Conservation (phyloP, 352 stramenopile genomes). For the Phytophthora citricola region DNA sequence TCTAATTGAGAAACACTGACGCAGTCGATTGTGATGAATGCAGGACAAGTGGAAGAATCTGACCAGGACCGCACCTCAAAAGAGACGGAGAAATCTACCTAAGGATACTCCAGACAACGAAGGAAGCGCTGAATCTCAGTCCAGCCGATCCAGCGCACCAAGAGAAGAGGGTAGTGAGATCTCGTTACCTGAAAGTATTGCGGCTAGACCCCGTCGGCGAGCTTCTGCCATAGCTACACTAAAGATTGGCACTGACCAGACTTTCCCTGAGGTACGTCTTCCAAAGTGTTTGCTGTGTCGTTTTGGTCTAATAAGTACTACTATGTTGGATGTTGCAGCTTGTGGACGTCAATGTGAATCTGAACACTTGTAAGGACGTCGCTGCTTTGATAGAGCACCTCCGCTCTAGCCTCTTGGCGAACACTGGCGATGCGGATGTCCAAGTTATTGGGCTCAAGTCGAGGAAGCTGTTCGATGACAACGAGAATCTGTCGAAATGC, state of each 20-base stretch:
- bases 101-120: neutral
- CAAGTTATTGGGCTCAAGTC: slow-evolving; percentile 32
- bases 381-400: slow-evolving; percentile 26
- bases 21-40: neutral
- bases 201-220: neutral
- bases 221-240: slow-evolving; percentile 17
- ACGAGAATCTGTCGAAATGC: slow-evolving; percentile 27
- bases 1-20: neutral
- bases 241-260: slow-evolving; percentile 36
- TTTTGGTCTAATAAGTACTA: neutral
- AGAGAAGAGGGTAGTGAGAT: slow-evolving; percentile 1
- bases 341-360: slow-evolving; percentile 17
- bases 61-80: slow-evolving; percentile 1
- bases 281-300: too few relatives aligned
- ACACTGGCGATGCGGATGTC: slow-evolving; percentile 10
- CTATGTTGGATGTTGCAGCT: slow-evolving; percentile 21
- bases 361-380: slow-evolving; percentile 29
- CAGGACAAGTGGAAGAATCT: slow-evolving; percentile 64
- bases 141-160: neutral
- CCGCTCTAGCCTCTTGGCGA: slow-evolving; percentile 23
- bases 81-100: slow-evolving; percentile 8
- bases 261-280: slow-evolving; percentile 39
- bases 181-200: slow-evolving; percentile 1
- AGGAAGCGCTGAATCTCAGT: neutral
- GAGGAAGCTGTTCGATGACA: slow-evolving; percentile 20